A percentile compares a stretch with the other conserved stretches of the same genome.
Evolutionary conservation across 1,284 basidiomycete genomes (phyloP).

Genomic region (Cutaneotrichosporon sp.): DNA sequence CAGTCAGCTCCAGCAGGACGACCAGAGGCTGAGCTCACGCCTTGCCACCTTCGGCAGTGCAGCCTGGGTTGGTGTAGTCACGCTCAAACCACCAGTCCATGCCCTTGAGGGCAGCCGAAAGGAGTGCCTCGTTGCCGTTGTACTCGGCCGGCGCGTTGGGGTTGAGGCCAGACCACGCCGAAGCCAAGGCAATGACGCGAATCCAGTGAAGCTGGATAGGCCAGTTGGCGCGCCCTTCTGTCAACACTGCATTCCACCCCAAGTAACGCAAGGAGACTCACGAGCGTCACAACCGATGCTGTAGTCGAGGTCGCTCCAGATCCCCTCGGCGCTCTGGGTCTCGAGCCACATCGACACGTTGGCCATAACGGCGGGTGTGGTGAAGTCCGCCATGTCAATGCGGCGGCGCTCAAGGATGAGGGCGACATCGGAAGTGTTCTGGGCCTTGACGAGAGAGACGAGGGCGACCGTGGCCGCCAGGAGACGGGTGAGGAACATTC

Average conservation of each 20-base stretch:
- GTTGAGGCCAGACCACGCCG: constrained; percentile 61
- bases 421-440: constrained; percentile 11
- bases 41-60: constrained; percentile 60
- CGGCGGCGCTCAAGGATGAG: constrained; percentile 23
- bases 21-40: constrained; percentile 14
- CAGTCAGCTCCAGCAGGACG: not conserved
- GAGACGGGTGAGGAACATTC: constrained; percentile 1
- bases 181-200: constrained; percentile 60
- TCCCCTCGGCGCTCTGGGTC: constrained; percentile 53
- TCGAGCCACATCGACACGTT: constrained; percentile 23
- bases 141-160: constrained; percentile 48
- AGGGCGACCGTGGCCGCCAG: not conserved
- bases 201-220: constrained; percentile 64
- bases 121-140: constrained; percentile 53
- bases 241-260: not conserved
- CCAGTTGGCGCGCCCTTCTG: constrained; percentile 61
- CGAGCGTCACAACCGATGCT: constrained; percentile 61
- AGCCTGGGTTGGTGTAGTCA: constrained; percentile 60
- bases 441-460: not conserved
- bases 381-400: constrained; percentile 28
- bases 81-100: constrained; percentile 67
- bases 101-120: constrained; percentile 56
- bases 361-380: constrained; percentile 15
- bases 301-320: constrained; percentile 63
- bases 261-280: constrained; percentile 18